These are phyloP conservation scores for Bipolaris gigantea DNA, from an alignment of 2,329 filamentous ascomycete species.

Conservation along the genomic window DNA sequence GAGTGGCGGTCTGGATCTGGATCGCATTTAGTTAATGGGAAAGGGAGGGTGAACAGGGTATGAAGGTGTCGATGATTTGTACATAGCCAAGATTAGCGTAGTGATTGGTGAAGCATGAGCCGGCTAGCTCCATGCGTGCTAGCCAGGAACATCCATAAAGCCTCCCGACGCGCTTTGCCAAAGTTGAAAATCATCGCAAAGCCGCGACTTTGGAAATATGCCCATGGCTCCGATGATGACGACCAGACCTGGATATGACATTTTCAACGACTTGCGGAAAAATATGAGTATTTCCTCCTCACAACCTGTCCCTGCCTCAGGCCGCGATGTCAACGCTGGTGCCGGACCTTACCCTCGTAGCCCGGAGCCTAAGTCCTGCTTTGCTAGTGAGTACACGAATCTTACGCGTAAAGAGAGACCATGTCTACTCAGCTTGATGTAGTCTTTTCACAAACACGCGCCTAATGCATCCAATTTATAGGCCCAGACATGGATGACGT, in stretches of 20 bases:
- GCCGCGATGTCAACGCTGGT: neutral
- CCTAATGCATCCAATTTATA: conserved; percentile 17
- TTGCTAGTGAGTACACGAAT: conserved; percentile 17
- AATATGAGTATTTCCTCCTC: conserved; percentile 24
- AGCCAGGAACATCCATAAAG: neutral
- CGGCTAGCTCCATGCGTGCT: neutral
- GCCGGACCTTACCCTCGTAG: conserved; percentile 10
- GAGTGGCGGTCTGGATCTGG: neutral
- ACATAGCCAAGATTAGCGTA: neutral
- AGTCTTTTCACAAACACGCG: neutral
- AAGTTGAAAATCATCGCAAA: neutral
- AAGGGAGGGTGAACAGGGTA: neutral
- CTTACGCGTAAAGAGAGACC: neutral
- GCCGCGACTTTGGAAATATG: neutral
- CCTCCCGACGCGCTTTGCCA: conserved; percentile 2
- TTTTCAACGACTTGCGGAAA: neutral
- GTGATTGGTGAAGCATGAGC: neutral
- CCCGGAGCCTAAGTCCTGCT: conserved; percentile 13
- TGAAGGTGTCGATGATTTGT: neutral
- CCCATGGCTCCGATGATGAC: neutral
- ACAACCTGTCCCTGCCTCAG: conserved; percentile 12
- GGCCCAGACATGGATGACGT: conserved; percentile 24
- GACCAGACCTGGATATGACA: conserved; percentile 2
- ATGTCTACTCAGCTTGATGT: neutral
- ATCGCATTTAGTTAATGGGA: neutral